Evolutionary conservation across 495 filamentous ascomycete genomes (phyloP), one percentile per base, ranked within the genome.

Genomic region (Podospora sp.): DNA sequence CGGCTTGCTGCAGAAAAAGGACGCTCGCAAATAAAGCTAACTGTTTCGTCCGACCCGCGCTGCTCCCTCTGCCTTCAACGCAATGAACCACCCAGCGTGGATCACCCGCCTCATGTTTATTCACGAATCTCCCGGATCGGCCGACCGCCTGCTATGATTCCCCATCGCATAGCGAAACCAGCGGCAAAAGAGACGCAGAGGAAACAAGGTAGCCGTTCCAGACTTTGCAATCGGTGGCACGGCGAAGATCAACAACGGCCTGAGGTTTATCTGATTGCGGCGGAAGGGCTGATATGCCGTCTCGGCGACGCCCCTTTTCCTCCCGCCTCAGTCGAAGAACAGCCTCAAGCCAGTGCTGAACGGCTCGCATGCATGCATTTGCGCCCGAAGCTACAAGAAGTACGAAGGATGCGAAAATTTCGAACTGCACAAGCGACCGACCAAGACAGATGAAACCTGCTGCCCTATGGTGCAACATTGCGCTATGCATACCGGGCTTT

Each of bases 81-180:
- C 50, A 25, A 59, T 60, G 57, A 21, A 12, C 29, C 57, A 11
- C 20, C 26, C 22, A 26, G 14, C 29, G 57, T 60, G 16, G 29
- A 60, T 60, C 57, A 36, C 57, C 56, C 57, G 25, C 57, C 57
- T 29, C 29, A 21, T 60, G 57, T 60, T 60, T 60, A 26, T 57
- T 16, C 7, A 57, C 22, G 12, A 57, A 56, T 56, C 9, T 57
- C 26, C 57, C 25, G 57, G 57, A 60, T 60, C 57, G 57, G 27
- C 57, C 0, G 14, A 22, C 20, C 52, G 52, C 24, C 24, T 36
- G 26, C 26, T 22, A 57, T 57, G 53, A 57, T 57, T 57, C 9
- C 22, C 53, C 20, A 2, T 4, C 40, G 40, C 40, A 46, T 57
- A 57, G 22, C 53, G 53, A 14, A 24, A 12, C n/a, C 53, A 27